Percentiles rank a stretch among this genome's conserved stretches.
Evolutionary conservation across 176 grass and related monocot species (phyloP).

Genomic region (maize (Zea mays)): DNA sequence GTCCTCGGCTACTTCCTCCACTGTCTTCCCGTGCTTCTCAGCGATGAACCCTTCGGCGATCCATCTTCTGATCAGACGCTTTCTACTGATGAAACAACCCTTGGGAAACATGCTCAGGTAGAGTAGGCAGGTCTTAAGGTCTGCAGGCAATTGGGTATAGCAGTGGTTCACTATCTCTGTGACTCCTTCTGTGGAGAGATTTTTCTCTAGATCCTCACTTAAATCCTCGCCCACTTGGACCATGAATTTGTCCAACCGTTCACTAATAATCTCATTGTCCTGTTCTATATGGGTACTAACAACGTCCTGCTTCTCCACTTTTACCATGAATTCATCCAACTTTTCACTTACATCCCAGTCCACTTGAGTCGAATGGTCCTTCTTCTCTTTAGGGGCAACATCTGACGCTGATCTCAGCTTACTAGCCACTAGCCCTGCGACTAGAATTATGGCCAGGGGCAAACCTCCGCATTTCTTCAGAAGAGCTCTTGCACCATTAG

Average conservation of each 20-base stretch:
- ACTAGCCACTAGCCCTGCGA: conserved; percentile 15
- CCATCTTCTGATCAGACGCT: conserved; percentile 30
- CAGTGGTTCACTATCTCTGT: not conserved
- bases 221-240: no score
- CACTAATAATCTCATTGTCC: no score
- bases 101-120: conserved; percentile 30
- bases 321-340: no score
- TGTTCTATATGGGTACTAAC: no score
- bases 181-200: conserved; percentile 2
- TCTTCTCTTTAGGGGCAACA: no score
- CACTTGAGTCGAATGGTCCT: no score
- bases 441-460: conserved; percentile 10
- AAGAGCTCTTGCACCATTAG: not conserved
- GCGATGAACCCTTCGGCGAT: conserved; percentile 30
- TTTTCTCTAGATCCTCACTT: not conserved
- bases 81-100: not conserved
- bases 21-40: conserved; percentile 15
- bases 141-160: not conserved
- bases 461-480: not conserved
- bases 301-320: not conserved
- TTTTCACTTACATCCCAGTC: no score
- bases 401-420: no score
- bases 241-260: no score
- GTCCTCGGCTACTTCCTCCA: conserved; percentile 20
- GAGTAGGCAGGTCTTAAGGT: conserved; percentile 16